These are phyloP conservation scores for Clitoria ternatea DNA, from an alignment of 306 rosid species.

Conservation along the genomic window DNA sequence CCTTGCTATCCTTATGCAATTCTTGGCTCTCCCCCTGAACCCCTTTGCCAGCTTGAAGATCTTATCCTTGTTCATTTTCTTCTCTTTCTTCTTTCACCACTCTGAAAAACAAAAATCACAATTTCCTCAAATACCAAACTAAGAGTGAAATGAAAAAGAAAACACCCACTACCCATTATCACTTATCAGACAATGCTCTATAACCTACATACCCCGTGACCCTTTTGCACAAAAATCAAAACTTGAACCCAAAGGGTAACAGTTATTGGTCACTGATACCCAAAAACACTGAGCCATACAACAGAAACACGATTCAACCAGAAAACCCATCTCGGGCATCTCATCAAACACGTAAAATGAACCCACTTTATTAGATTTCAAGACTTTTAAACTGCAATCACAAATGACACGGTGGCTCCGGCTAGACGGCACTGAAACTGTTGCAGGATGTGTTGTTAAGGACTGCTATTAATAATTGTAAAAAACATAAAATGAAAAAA, in stretches of 20 bases:
- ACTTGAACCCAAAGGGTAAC: background rate
- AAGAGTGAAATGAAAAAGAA: background rate
- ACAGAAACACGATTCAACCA: background rate
- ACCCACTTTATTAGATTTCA: background rate
- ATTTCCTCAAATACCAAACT: background rate
- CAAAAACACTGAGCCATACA: background rate
- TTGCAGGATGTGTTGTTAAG: background rate
- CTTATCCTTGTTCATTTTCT: conserved; percentile 74
- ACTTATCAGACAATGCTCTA: background rate
- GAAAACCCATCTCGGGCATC: background rate
- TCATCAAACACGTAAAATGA: conserved; percentile 1
- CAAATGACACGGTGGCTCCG: background rate
- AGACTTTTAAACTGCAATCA: background rate
- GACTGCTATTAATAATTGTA: background rate
- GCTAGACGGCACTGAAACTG: background rate
- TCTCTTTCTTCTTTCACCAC: background rate
- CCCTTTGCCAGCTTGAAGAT: conserved; percentile 93
- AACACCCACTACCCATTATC: background rate
- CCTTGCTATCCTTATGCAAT: conserved; percentile 92
- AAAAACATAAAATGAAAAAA: background rate
- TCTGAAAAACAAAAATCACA: conserved; percentile 9
- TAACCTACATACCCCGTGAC: background rate
- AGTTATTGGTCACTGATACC: background rate
- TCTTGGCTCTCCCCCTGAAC: conserved; percentile 95
- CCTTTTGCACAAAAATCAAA: background rate